phyloP scores from a whole-genome alignment of 75 land plant species.

The Chamaecyparis obtusa region DNA sequence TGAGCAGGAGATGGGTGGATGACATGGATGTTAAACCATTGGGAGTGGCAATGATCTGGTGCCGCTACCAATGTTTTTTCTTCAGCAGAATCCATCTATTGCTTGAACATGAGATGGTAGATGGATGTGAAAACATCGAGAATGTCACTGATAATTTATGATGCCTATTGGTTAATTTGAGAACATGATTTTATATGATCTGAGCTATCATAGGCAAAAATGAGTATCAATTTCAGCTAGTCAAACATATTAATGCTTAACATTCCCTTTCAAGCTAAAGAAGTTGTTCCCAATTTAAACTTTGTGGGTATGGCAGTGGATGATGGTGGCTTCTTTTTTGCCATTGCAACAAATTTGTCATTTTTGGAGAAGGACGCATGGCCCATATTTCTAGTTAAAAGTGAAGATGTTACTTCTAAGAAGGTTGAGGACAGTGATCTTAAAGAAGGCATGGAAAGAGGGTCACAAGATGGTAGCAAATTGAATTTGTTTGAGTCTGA shows the following conservation, averaged over 20 bases:
- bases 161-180: not conserved
- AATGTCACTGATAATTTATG: not conserved
- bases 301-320: slow-evolving; percentile 37
- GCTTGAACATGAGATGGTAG: not conserved
- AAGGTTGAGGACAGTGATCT: slow-evolving; percentile 15
- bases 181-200: not conserved
- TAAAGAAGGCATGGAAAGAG: not conserved
- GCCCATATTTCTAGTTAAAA: slow-evolving; percentile 71
- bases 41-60: not conserved
- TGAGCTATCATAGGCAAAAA: not conserved
- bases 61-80: not conserved
- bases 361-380: slow-evolving; percentile 97
- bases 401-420: slow-evolving; percentile 19
- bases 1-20: not conserved
- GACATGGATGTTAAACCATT: not conserved
- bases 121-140: not conserved
- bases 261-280: not conserved
- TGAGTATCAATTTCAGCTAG: not conserved
- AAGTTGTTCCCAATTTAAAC: not conserved
- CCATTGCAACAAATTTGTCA: slow-evolving; percentile 93
- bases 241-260: not conserved
- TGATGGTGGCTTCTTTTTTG: slow-evolving; percentile 86
- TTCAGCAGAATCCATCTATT: not conserved
- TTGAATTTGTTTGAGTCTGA: not conserved
- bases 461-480: not conserved